Evolutionary conservation across 208 protist genomes (phyloP), one percentile per base, ranked within the genome.

Genomic region (Leishmania braziliensis): DNA sequence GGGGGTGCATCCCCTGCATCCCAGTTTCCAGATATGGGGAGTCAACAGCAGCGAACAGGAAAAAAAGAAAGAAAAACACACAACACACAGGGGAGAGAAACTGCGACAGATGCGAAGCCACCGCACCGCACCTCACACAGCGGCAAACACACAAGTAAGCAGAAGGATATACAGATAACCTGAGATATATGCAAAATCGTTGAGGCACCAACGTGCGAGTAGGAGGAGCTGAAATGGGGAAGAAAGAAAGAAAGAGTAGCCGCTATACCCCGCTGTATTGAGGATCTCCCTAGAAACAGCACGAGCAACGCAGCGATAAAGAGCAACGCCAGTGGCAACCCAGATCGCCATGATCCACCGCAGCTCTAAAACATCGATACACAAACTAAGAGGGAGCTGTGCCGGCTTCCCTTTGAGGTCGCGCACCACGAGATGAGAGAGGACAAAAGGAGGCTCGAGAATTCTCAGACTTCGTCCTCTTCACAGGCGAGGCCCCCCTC

Each of bases 391-490:
- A 8, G 39, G 12, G 12, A 14, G 10, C 18, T 6, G 12, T n/a
- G 14, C 65, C 36, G 14, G 10, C 10, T 50, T 1, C 12, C 36
- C 29, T 50, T 48, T 16, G 16, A 48, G 1, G 39, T 0, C 10
- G 65, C 65, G 4, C 36, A 12, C 29, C 4, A 48, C 12, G 65
- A 23, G 20, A 12, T 20, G 65, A 10, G 20, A 48, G 65, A 71
- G 48, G 14, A 65, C 10, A 65, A 65, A 12, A 50, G 18, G 65
- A 50, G 6, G 18, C 0, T n/a, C 39, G 3, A 10, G 5, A 20
- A 9, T n/a, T 50, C 8, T 71, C 65, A 71, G 39, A 50, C 16
- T 23, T 71, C 65, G 39, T 71, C 65, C 65, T 71, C 65, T 71
- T 71, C 65, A 9, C 65, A 71, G 20, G 65, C 29, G 14, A 71